These are phyloP conservation scores for Dactylorhiza incarnata DNA, from an alignment of 106 monocot species.

Conservation along the genomic window DNA sequence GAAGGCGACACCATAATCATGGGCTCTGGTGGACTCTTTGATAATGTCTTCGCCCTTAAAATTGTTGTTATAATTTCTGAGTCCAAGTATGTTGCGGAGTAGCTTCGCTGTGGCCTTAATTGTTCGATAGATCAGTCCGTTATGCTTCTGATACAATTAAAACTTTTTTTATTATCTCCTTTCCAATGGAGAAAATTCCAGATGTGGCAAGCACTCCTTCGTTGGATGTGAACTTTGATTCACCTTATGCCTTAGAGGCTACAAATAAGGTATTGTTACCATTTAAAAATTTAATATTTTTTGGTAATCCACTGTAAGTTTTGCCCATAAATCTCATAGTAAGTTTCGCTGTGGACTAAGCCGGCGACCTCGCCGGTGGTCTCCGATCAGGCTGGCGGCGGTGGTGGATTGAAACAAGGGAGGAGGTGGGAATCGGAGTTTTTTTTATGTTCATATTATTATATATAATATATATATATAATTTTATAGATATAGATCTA, in stretches of 20 bases:
- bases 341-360: no score
- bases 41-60: conserved; percentile 78
- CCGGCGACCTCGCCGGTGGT: no score
- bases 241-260: conserved; percentile 71
- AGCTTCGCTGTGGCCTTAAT: conserved; percentile 1
- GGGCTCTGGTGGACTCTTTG: conserved; percentile 93
- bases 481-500: no score
- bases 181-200: conserved; percentile 70
- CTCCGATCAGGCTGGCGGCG: no score
- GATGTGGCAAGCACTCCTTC: conserved; percentile 70
- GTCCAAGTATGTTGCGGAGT: conserved; percentile 38
- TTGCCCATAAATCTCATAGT: neutral
- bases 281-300: neutral
- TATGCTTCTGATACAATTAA: neutral
- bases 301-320: neutral
- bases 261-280: conserved; percentile 46
- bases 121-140: neutral
- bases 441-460: no score
- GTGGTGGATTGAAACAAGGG: no score
- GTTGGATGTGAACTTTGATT: conserved; percentile 63
- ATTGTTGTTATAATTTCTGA: conserved; percentile 47
- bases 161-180: neutral
- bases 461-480: no score
- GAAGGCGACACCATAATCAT: conserved; percentile 72
- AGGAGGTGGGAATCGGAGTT: no score